Percentiles rank a stretch among this genome's conserved stretches.
Conservation (phyloP, 129 eudicot species). For the Solidago caesia region DNA sequence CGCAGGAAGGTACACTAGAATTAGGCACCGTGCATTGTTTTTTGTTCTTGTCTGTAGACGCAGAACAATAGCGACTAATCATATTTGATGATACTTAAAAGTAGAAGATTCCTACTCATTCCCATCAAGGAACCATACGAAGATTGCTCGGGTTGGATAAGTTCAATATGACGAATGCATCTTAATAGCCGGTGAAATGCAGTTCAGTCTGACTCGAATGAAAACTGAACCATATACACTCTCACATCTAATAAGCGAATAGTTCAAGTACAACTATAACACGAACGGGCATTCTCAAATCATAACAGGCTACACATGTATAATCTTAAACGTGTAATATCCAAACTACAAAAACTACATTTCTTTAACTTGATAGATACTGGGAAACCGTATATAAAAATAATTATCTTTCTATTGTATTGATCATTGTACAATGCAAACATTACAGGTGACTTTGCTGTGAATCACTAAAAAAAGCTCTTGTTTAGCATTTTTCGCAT, state of each 20-base stretch:
- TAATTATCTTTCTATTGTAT: not conserved
- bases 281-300: not conserved
- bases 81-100: no score
- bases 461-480: not conserved
- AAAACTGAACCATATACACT: not conserved
- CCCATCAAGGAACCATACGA: no score
- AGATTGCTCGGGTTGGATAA: no score
- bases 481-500: conserved; percentile 6
- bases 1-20: conserved; percentile 35
- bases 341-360: not conserved
- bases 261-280: not conserved
- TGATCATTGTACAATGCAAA: conserved; percentile 10
- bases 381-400: not conserved
- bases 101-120: no score
- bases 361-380: not conserved
- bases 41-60: no score
- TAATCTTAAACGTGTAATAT: not conserved
- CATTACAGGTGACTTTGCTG: not conserved
- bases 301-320: no score
- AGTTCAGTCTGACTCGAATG: no score
- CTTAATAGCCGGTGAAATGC: no score
- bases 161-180: no score
- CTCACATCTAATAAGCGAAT: not conserved
- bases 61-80: no score
- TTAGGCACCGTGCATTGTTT: conserved; percentile 6